Evolutionary conservation across 257 asterid genomes (phyloP).

Genomic region (Primulina huaijiensis): DNA sequence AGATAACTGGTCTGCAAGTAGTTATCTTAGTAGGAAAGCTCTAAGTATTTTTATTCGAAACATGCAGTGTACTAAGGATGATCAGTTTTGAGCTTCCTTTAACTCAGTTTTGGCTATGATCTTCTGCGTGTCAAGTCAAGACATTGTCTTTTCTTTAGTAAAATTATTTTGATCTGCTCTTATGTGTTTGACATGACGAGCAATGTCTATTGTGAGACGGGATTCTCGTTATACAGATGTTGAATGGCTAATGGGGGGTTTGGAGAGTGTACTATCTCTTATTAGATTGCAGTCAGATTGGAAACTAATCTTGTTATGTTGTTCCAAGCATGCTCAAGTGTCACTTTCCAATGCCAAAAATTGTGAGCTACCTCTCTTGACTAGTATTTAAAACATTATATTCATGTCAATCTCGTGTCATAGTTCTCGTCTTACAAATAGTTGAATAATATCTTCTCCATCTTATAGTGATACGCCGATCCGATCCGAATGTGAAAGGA

Average conservation of each 20-base stretch:
- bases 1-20: background rate
- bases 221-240: background rate
- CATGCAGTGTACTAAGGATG: background rate
- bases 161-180: background rate
- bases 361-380: background rate
- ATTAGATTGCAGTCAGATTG: background rate
- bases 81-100: constrained; percentile 8
- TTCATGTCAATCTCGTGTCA: background rate
- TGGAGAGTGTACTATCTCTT: background rate
- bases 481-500: background rate
- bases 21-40: constrained; percentile 6
- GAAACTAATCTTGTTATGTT: background rate
- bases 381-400: background rate
- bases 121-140: constrained; percentile 10
- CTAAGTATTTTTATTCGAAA: background rate
- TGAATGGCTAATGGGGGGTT: background rate
- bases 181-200: background rate
- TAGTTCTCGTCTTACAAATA: background rate
- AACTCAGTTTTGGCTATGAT: background rate
- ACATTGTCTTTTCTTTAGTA: background rate
- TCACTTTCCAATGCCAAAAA: background rate
- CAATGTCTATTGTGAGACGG: background rate
- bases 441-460: background rate
- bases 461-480: background rate
- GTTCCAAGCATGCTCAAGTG: background rate